Evolutionary conservation across 2,329 filamentous ascomycete genomes (phyloP).

Genomic region (Pseudogymnoascus sp.): DNA sequence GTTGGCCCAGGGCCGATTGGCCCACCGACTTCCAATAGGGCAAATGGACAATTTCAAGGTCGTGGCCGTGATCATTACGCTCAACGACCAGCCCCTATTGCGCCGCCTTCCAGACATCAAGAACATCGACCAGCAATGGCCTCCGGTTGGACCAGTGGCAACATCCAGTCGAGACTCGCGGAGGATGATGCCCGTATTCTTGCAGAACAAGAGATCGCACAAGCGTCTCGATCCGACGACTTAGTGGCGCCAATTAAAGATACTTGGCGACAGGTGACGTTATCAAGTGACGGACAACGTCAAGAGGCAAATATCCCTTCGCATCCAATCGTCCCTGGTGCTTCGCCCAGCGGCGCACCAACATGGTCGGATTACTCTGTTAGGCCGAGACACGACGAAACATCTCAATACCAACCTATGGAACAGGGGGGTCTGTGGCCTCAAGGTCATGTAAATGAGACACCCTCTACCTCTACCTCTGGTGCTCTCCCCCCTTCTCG

Average conservation of each 20-base stretch:
- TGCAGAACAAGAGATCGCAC: conserved; percentile 4
- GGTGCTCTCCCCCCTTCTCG: conserved; percentile 37
- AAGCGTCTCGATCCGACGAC: conserved; percentile 3
- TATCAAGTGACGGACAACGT: conserved; percentile 3
- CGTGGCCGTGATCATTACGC: conserved; percentile 23
- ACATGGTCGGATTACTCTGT: conserved; percentile 8
- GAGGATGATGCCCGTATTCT: conserved; percentile 10
- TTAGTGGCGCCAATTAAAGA: conserved; percentile 8
- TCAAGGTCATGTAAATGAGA: neutral
- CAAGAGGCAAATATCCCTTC: neutral
- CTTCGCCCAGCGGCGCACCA: neutral
- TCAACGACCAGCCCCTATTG: conserved; percentile 25
- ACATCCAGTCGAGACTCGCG: conserved; percentile 7
- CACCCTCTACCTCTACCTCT: conserved; percentile 8
- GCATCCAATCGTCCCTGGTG: neutral
- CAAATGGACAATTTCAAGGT: conserved; percentile 21
- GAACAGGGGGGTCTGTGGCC: conserved; percentile 1
- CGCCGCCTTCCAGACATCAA: conserved; percentile 23
- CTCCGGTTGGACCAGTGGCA: conserved; percentile 5
- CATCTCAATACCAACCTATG: neutral
- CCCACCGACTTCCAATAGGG: conserved; percentile 23
- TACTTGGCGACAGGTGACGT: conserved; percentile 8
- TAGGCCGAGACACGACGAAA: neutral
- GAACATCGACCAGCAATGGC: conserved; percentile 4
- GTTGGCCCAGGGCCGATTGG: conserved; percentile 28